These are phyloP conservation scores for Claviceps purpurea DNA, from an alignment of 2,329 filamentous ascomycete species.

Conservation along the genomic window DNA sequence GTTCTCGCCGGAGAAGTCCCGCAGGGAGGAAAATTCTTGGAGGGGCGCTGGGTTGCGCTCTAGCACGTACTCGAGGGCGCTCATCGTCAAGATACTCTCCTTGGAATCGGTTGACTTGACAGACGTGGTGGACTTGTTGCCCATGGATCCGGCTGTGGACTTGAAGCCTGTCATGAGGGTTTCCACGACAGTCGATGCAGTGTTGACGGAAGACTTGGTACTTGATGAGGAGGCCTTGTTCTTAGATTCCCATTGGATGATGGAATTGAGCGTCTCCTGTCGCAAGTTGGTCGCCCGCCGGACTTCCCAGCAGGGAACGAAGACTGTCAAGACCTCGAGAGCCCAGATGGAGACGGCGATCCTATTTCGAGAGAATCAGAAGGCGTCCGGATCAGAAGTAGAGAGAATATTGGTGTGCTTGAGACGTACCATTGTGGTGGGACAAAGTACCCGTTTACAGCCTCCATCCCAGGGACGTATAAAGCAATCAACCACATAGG, in stretches of 20 bases:
- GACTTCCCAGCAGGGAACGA: constrained; percentile 49
- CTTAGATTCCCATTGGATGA: constrained; percentile 29
- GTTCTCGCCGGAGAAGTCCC: constrained; percentile 60
- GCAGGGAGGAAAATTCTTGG: constrained; percentile 48
- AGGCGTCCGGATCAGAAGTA: neutral
- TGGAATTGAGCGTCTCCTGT: constrained; percentile 29
- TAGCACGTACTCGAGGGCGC: constrained; percentile 48
- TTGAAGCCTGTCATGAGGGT: constrained; percentile 16
- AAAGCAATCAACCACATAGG: constrained; percentile 51
- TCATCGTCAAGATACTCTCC: constrained; percentile 42
- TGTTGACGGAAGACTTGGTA: constrained; percentile 10
- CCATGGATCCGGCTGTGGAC: constrained; percentile 12
- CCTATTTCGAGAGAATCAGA: constrained; percentile 9
- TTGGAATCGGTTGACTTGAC: constrained; percentile 11
- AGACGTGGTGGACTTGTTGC: constrained; percentile 6
- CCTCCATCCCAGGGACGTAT: constrained; percentile 24
- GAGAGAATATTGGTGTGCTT: constrained; percentile 30
- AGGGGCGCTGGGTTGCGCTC: constrained; percentile 45
- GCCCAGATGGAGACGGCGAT: constrained; percentile 41
- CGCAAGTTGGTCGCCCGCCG: constrained; percentile 25
- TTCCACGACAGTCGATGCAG: constrained; percentile 13
- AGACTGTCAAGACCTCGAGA: constrained; percentile 47
- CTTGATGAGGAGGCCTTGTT: constrained; percentile 14
- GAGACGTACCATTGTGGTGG: constrained; percentile 43
- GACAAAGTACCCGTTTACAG: constrained; percentile 33